phyloP scores from a whole-genome alignment of 257 asterid species.

The Linderniella brevidens region DNA sequence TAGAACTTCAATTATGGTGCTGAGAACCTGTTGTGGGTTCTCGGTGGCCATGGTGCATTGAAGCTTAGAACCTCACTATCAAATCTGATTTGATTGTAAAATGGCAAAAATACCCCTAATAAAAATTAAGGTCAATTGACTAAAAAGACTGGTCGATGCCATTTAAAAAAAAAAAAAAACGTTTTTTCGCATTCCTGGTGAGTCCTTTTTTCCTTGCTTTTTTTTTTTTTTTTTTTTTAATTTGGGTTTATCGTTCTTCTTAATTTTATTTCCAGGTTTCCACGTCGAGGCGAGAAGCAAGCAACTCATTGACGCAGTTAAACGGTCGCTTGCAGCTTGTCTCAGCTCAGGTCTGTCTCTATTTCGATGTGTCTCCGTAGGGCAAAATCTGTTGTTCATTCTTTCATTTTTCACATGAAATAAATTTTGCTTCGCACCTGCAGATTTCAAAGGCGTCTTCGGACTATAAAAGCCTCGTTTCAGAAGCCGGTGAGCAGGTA shows the following conservation, averaged over 20 bases:
- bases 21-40: too few species aligned
- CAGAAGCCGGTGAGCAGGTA: slow-evolving; percentile 58
- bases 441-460: slow-evolving; percentile 60
- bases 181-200: too few species aligned
- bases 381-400: neutral
- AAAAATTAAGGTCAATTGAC: too few species aligned
- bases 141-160: too few species aligned
- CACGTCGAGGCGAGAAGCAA: slow-evolving; percentile 36
- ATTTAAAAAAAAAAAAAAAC: too few species aligned
- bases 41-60: too few species aligned
- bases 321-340: slow-evolving; percentile 88
- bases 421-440: neutral
- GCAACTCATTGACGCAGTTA: slow-evolving; percentile 43
- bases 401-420: neutral
- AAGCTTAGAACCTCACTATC: too few species aligned
- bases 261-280: slow-evolving; percentile 35
- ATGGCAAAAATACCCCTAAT: too few species aligned
- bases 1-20: too few species aligned
- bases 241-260: neutral
- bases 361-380: neutral
- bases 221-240: slow-evolving; percentile 1
- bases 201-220: neutral
- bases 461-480: slow-evolving; percentile 12
- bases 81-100: too few species aligned
- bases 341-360: slow-evolving; percentile 54